phyloP scores from a whole-genome alignment of 2,329 filamentous ascomycete species.

The Talaromyces pinophilus region DNA sequence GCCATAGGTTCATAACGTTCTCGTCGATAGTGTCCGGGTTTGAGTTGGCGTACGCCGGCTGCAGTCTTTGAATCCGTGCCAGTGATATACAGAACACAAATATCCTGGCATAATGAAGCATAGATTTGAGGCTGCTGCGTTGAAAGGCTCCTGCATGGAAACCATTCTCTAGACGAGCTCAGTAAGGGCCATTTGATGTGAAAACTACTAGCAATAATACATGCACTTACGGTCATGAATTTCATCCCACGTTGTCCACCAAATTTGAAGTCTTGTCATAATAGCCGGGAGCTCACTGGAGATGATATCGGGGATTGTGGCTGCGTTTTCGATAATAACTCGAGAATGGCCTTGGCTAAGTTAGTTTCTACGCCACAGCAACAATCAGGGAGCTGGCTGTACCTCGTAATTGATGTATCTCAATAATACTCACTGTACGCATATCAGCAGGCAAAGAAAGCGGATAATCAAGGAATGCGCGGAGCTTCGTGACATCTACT shows the following conservation, averaged over 20 bases:
- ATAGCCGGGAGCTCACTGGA: constrained; percentile 34
- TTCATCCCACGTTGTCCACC: constrained; percentile 41
- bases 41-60: constrained; percentile 28
- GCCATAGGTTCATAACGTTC: constrained; percentile 35
- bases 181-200: background rate
- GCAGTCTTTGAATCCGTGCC: constrained; percentile 39
- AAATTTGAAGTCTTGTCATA: constrained; percentile 35
- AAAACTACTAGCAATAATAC: background rate
- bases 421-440: constrained; percentile 39
- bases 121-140: constrained; percentile 37
- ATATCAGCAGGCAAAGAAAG: constrained; percentile 39
- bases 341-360: constrained; percentile 30
- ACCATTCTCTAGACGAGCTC: constrained; percentile 33
- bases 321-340: constrained; percentile 33
- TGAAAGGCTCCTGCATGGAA: constrained; percentile 41
- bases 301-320: constrained; percentile 32
- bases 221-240: constrained; percentile 36
- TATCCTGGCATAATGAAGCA: constrained; percentile 38
- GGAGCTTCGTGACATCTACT: constrained; percentile 36
- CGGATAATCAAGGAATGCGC: constrained; percentile 39
- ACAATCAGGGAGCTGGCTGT: background rate
- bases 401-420: constrained; percentile 40
- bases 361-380: background rate
- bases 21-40: constrained; percentile 29
- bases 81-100: constrained; percentile 37